Conservation (phyloP, 1,284 basidiomycete genomes). For the Calocybe gambosa region DNA sequence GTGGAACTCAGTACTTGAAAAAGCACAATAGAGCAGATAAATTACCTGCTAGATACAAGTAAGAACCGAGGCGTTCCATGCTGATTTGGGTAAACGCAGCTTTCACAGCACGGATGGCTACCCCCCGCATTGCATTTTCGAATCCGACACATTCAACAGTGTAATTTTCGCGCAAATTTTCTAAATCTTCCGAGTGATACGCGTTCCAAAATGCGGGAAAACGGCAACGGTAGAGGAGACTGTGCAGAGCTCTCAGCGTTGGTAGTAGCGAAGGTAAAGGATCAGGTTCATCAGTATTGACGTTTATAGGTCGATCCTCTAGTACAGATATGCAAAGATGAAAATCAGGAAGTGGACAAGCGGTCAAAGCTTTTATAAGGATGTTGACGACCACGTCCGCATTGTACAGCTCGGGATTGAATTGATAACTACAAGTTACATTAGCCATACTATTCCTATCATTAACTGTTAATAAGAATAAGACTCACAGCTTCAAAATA, state of each 20-base stretch:
- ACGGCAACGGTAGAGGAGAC: constrained; percentile 79
- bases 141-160: constrained; percentile 79
- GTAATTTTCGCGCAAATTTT: constrained; percentile 76
- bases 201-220: constrained; percentile 87
- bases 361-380: constrained; percentile 85
- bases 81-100: constrained; percentile 77
- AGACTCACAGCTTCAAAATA: constrained; percentile 73
- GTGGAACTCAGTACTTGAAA: constrained; percentile 17
- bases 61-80: constrained; percentile 61
- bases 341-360: constrained; percentile 85
- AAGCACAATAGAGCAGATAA: constrained; percentile 19
- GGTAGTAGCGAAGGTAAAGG: constrained; percentile 73
- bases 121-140: constrained; percentile 72
- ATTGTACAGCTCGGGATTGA: constrained; percentile 92
- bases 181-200: constrained; percentile 63
- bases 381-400: constrained; percentile 92
- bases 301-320: constrained; percentile 62
- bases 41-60: constrained; percentile 66
- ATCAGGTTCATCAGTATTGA: constrained; percentile 73
- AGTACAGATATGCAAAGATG: constrained; percentile 88
- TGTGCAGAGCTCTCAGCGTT: constrained; percentile 67
- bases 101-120: constrained; percentile 72
- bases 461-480: background rate
- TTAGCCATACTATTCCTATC: constrained; percentile 2
- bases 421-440: constrained; percentile 72